Evolutionary conservation across 352 stramenopile genomes (phyloP), one percentile per base, ranked within the genome.

Genomic region (Phytophthora citricola): DNA sequence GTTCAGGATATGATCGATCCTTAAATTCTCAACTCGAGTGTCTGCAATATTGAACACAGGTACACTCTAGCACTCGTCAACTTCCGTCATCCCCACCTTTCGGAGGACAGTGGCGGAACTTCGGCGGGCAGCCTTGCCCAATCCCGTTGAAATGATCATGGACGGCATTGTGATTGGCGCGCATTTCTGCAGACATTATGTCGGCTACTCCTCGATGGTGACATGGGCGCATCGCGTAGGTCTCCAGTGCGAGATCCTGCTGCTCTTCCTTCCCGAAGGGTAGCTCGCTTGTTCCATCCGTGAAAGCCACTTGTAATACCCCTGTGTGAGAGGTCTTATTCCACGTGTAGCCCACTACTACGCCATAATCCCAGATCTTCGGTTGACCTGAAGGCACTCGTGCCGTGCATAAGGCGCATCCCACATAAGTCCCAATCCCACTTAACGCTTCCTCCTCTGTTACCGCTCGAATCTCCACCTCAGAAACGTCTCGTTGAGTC

Each of bases 101-200:
- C n/a, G n/a, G 3, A 67, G 34, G 0, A 57, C 10, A 1, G 26
- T 60, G 4, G 34, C 11, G 1, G 43, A 67, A 6, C 50, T 67
- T 6, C 50, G 31, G 0, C 59, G 50, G 1, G 59, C 50, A 15
- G 59, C 0, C 6, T 60, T n/a, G 58, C 0, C 58, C 49, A 4
- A 56, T 20, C 0, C 41, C 49, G 32, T 66, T 66, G 5, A 59
- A 66, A n/a, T 66, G 50, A n/a, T 36, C 31, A 29, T 56, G 32
- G 1, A 9, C 24, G 0, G 49, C 31, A 2, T 29, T 31, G n/a
- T 67, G 49, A 3, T 56, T 11, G 1, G 43, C 14, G 0, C 49
- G 47, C 63, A 71, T 71, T 20, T 71, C 55, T 1, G 14, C 43
- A 3, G 60, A n/a, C 43, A 63, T 69, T 1, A 69, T 43, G 12